Evolutionary conservation across 495 filamentous ascomycete species (phyloP), one percentile per base, ranked within the genome.

Genomic region (Penicillium pulvis): DNA sequence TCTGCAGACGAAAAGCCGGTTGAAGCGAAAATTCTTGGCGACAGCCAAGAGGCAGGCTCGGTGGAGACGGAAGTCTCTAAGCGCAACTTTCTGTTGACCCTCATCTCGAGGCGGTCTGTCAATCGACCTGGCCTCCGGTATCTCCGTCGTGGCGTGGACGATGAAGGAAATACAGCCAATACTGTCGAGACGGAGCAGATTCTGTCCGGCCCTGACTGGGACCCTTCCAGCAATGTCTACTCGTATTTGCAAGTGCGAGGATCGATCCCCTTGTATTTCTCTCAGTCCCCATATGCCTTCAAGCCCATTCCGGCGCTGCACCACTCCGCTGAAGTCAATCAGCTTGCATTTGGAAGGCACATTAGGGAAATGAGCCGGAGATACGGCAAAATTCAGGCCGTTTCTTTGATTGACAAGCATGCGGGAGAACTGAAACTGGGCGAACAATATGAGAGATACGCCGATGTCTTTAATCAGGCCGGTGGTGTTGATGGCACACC

Each of bases 151-250:
- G 93, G 93, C 19, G 82, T 96, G 7, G 92, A 98, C 67, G 90
- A 97, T 51, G 81, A 89, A 24, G 94, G 93, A 1, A 83, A 92
- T 57, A 85, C 87, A 4, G 93, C 93, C n/a, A 98, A 98, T 64
- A 84, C 76, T 6, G 93, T 97, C 30, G 93, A 98, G 74, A 93
- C 92, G 3, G 94, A 97, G 69, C 93, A 98, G 66, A 88, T 98
- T 35, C 81, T 98, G 8, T 91, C 90, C 0, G 80, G 79, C 10
- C 70, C 80, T 3, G 77, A 79, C 14, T 92, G 87, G 86, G 75
- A 83, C 30, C 63, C 79, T 0, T 79, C 81, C 6, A 80, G 76
- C 19, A 89, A 86, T 61, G 75, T 89, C 8, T 90, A 89, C 72
- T 94, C 92, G 0, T 95, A 94, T 60, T 75, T 92, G 12, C 93